Base-by-base conservation (phyloP, 176 grass and related monocot species). In the Cenchrus fungigraminus region DNA sequence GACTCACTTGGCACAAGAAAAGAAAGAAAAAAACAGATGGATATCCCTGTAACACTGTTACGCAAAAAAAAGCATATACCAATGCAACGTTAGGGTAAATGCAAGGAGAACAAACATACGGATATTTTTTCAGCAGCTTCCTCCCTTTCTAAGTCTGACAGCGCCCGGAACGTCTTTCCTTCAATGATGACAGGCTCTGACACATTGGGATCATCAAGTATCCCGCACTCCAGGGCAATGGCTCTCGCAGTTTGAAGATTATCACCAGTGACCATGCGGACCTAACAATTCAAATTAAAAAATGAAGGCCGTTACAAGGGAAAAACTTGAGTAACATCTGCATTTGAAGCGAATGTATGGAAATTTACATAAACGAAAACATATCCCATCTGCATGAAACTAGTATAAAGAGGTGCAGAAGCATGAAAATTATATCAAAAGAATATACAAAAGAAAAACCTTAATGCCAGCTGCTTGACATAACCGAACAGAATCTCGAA, bases 241-340 rank as follows among this genome's bases (percentile, higher is more conserved):
- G 96, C 93, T 91, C 89, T 95, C 6, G 96, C 96, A 57, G 93
- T 98, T 79, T 98, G 91, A 78, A 98, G 63, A 79, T 98, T 98
- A 80, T 98, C 96, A 22, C 96, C 96, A 14, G 96, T 98, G 63
- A 94, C 88, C 96, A 98, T 98, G 32, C 96, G 93, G 55, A 98
- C 96, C 96, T 98, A 80, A 60, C 50, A 84, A 70, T 84, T 70
- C 32, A 76, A 87, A 91, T 56, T 55, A 63, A 46, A 0, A 68
- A 34, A 17, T 60, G 12, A 66, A 49, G 55, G 2, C 52, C 72
- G 6, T 50, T 9, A 72, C 40, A 49, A 70, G 6, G 11, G 78
- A 66, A 11, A 90, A 90, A 82, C 9, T 19, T 77, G 8, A 46
- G 42, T 32, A 31, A 25, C 20, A 71, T 47, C 45, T 5, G 15